Evolutionary conservation across 1,284 basidiomycete genomes (phyloP), one percentile per base, ranked within the genome.

Genomic region (Omphalotus olearius): DNA sequence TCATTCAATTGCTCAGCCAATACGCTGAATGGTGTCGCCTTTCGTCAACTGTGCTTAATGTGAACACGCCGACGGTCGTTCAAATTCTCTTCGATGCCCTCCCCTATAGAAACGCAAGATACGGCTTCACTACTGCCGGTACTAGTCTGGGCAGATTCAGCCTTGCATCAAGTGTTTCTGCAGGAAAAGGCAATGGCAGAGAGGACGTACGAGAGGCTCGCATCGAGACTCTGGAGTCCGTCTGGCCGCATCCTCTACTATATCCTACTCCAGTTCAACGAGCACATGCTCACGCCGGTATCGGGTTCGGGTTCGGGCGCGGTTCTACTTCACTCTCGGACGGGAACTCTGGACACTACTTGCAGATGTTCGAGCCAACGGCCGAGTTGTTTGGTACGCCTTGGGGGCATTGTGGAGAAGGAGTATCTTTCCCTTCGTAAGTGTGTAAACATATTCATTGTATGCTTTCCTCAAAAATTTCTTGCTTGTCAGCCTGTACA

Each of bases 41-140:
- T 23, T 57, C 58, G 25, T 43, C 56, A 2, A 14, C 40, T 18
- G 33, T 51, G 18, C 51, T 57, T 9, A 39, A 39, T n/a, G 50
- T 54, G 43, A 59, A 59, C 35, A 54, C 57, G n/a, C 57, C 57
- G n/a, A 59, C 57, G 6, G 57, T 59, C n/a, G 57, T 59, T 26
- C 57, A 59, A 42, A 33, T 55, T 23, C 45, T 59, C 11, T 53
- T 47, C 13, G 45, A 54, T 23, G 30, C 23, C 37, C 14, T 25
- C 5, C 35, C 47, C 18, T 38, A 20, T 23, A 17, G 41, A 7
- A 18, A 16, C n/a, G 18, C 40, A 2, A 16, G 16, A 2, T 23
- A n/a, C 37, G 26, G 11, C 13, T 13, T 33, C 37, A 17, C 23
- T 6, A 18, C 23, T 26, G 28, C 33, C 30, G 28, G 18, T n/a